Percentiles rank a stretch among this genome's conserved stretches.
These are phyloP conservation scores for Hirsutella thompsonii DNA, from an alignment of 2,329 filamentous ascomycete species.

Conservation along the genomic window DNA sequence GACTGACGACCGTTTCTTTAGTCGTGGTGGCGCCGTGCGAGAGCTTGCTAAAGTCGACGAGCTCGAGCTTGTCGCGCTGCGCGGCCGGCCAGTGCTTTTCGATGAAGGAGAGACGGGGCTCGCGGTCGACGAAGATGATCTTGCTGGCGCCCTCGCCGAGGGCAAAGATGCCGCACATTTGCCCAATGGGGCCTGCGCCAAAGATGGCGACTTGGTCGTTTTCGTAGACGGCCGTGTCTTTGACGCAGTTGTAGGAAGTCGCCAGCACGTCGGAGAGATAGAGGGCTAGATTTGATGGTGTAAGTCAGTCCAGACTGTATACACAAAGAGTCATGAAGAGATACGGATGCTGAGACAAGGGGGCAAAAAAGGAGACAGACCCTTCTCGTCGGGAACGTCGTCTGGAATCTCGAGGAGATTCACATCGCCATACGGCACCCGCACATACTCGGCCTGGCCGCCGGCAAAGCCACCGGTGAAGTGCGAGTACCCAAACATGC, in stretches of 20 bases:
- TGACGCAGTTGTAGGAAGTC: constrained; percentile 71
- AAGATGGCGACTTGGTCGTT: constrained; percentile 71
- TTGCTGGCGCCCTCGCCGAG: constrained; percentile 60
- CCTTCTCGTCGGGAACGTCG: constrained; percentile 74
- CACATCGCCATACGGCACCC: constrained; percentile 68
- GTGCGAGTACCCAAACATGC: constrained; percentile 61
- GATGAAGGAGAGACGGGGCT: constrained; percentile 55
- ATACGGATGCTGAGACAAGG: too few species aligned
- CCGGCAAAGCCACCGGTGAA: constrained; percentile 82
- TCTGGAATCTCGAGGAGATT: constrained; percentile 72
- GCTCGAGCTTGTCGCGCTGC: constrained; percentile 43
- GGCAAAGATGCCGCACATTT: constrained; percentile 69
- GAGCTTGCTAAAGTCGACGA: constrained; percentile 53
- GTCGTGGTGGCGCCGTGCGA: constrained; percentile 43
- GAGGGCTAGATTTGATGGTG: constrained; percentile 29
- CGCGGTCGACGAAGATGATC: constrained; percentile 70
- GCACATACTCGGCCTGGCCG: constrained; percentile 76
- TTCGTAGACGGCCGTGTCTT: constrained; percentile 70
- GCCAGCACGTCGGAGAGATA: constrained; percentile 70
- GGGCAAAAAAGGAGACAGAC: constrained; percentile 3
- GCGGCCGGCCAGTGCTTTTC: constrained; percentile 42
- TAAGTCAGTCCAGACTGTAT: too few species aligned
- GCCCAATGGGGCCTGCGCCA: constrained; percentile 76
- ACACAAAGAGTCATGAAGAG: too few species aligned
- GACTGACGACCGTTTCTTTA: constrained; percentile 52